Evolutionary conservation across 2,329 filamentous ascomycete genomes (phyloP).

Genomic region (Fusarium hainanense): DNA sequence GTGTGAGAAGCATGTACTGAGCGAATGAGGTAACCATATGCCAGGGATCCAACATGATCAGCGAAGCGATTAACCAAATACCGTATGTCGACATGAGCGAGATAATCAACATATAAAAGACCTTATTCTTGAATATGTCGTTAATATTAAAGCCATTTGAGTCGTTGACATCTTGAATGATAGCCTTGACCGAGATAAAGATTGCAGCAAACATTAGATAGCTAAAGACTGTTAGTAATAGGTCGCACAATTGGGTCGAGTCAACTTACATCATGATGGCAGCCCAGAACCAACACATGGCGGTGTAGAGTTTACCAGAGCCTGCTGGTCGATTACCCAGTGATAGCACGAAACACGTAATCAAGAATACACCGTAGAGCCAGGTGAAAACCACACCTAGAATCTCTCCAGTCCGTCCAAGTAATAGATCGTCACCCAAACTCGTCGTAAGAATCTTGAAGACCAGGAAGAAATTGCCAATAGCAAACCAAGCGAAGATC

Average conservation of each 20-base stretch:
- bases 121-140: constrained; percentile 83
- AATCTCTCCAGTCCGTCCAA: constrained; percentile 81
- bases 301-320: constrained; percentile 92
- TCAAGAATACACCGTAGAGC: constrained; percentile 90
- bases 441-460: constrained; percentile 96
- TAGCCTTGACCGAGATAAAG: constrained; percentile 90
- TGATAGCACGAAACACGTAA: constrained; percentile 94
- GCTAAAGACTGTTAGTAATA: constrained; percentile 54
- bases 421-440: constrained; percentile 73
- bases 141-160: constrained; percentile 73
- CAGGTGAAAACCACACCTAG: constrained; percentile 94
- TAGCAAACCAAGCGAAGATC: constrained; percentile 98
- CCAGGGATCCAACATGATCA: constrained; percentile 98
- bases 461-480: constrained; percentile 98
- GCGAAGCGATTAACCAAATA: constrained; percentile 89
- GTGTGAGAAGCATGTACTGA: constrained; percentile 94
- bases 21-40: constrained; percentile 97
- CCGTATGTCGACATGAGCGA: constrained; percentile 92
- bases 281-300: constrained; percentile 99
- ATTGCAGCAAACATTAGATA: constrained; percentile 95
- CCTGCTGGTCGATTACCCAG: constrained; percentile 95
- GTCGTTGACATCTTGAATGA: constrained; percentile 75
- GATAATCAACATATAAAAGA: constrained; percentile 94
- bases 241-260: not conserved
- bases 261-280: constrained; percentile 86